Evolutionary conservation across 306 rosid species (phyloP).

Genomic region (Rubus parviflorus): DNA sequence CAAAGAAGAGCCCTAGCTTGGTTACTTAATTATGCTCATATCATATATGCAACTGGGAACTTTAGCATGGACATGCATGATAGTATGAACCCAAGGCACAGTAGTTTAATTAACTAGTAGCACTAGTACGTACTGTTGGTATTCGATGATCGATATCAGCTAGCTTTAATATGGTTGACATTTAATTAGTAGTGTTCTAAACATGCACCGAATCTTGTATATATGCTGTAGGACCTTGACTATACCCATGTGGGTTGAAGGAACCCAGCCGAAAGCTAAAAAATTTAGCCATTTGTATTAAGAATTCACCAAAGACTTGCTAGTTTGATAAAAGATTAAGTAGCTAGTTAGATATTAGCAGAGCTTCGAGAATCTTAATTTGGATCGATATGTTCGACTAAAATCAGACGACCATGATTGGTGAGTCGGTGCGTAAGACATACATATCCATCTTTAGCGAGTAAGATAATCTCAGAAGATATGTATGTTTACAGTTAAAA

Average conservation of each 20-base stretch:
- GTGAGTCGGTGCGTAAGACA: slow-evolving; percentile 19
- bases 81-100: neutral
- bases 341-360: slow-evolving; percentile 11
- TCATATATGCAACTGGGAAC: neutral
- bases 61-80: neutral
- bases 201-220: neutral
- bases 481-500: slow-evolving; percentile 28
- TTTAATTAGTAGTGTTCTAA: neutral
- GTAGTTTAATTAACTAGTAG: neutral
- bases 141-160: neutral
- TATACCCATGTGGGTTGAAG: slow-evolving; percentile 1
- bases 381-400: slow-evolving; percentile 9
- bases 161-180: slow-evolving; percentile 1
- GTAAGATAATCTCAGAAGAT: slow-evolving; percentile 1
- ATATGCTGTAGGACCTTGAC: slow-evolving; percentile 8
- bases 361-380: neutral
- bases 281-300: neutral
- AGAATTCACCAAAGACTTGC: slow-evolving; percentile 8
- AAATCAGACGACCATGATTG: neutral
- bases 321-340: neutral
- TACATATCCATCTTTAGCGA: neutral
- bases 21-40: neutral
- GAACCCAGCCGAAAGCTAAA: slow-evolving; percentile 21
- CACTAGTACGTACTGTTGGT: neutral
- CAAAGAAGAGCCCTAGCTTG: neutral